phyloP scores from a whole-genome alignment of 2,329 filamentous ascomycete genomes.

The Hypoxylon sp. region DNA sequence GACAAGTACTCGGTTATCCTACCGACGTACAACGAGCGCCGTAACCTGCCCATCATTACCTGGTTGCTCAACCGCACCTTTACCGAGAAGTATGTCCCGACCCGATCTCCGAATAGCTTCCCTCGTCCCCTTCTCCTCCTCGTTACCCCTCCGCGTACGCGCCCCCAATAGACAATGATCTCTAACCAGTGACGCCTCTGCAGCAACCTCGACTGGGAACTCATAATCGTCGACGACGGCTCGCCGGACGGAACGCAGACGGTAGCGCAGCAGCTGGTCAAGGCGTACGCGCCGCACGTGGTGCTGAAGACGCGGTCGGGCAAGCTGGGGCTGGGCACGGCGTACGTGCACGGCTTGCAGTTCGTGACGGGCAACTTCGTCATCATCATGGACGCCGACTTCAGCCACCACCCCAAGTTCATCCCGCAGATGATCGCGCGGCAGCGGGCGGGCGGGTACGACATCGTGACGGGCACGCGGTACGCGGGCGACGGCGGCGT shows the following conservation, averaged over 20 bases:
- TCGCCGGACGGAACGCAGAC: conserved; percentile 95
- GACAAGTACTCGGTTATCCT: conserved; percentile 97
- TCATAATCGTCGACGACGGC: conserved; percentile 98
- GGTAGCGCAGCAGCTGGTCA: conserved; percentile 88
- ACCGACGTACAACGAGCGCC: conserved; percentile 97
- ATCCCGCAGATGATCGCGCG: conserved; percentile 90
- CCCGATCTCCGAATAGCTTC: background rate
- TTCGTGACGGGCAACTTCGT: conserved; percentile 93
- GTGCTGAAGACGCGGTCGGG: conserved; percentile 87
- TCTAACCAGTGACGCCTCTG: conserved; percentile 25
- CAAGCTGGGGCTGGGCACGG: conserved; percentile 96
- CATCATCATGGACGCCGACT: conserved; percentile 99
- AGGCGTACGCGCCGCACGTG: conserved; percentile 82
- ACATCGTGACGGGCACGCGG: conserved; percentile 95
- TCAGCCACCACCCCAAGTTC: conserved; percentile 99
- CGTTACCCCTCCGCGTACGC: background rate
- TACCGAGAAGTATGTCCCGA: conserved; percentile 75
- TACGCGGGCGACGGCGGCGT: conserved; percentile 92
- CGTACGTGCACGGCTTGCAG: conserved; percentile 93
- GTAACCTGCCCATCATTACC: conserved; percentile 93
- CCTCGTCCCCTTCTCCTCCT: too few species aligned
- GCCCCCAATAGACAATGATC: too few species aligned
- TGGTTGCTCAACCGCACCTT: conserved; percentile 95
- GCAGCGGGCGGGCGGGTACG: conserved; percentile 80
- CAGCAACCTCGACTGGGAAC: conserved; percentile 94